Percentiles rank a stretch among this genome's conserved stretches.
phyloP scores from a whole-genome alignment of 352 stramenopile genomes.

The Globisporangium abappressorium region DNA sequence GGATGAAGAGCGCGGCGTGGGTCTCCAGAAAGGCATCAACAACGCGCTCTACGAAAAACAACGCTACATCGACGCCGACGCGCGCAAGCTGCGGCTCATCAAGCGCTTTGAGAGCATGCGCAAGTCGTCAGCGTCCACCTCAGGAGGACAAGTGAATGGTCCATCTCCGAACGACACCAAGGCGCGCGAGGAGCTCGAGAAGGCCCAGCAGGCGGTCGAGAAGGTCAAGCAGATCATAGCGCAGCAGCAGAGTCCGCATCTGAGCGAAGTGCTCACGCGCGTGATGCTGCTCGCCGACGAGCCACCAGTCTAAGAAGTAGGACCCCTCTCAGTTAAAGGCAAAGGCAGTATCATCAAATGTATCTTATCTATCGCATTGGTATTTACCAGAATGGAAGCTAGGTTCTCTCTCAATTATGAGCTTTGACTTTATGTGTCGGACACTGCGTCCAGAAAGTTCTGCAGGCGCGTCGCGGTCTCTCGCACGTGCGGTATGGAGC shows the following conservation, averaged over 20 bases:
- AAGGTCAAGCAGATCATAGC: slow-evolving; percentile 62
- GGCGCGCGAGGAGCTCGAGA: slow-evolving; percentile 47
- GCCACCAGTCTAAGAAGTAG: slow-evolving; percentile 21
- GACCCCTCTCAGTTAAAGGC: background rate
- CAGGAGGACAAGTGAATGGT: background rate
- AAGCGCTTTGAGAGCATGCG: slow-evolving; percentile 65
- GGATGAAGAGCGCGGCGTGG: slow-evolving; percentile 58
- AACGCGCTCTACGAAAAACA: slow-evolving; percentile 90
- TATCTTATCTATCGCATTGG: background rate
- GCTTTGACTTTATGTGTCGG: slow-evolving; percentile 7
- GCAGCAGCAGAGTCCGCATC: slow-evolving; percentile 65
- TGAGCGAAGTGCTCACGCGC: slow-evolving; percentile 80
- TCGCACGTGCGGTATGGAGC: slow-evolving; percentile 26
- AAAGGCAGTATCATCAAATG: background rate
- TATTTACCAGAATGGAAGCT: background rate
- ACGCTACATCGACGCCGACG: slow-evolving; percentile 72
- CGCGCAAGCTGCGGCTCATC: slow-evolving; percentile 65
- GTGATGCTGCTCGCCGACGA: slow-evolving; percentile 81
- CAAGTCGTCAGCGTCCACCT: slow-evolving; percentile 25
- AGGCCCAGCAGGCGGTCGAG: slow-evolving; percentile 39
- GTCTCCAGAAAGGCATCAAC: slow-evolving; percentile 84
- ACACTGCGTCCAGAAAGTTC: slow-evolving; percentile 31
- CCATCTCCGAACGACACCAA: slow-evolving; percentile 46
- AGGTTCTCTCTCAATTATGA: background rate
- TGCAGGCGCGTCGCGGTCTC: slow-evolving; percentile 27